phyloP scores from a whole-genome alignment of 768 basidiomycete species.

The Phaffia australis region DNA sequence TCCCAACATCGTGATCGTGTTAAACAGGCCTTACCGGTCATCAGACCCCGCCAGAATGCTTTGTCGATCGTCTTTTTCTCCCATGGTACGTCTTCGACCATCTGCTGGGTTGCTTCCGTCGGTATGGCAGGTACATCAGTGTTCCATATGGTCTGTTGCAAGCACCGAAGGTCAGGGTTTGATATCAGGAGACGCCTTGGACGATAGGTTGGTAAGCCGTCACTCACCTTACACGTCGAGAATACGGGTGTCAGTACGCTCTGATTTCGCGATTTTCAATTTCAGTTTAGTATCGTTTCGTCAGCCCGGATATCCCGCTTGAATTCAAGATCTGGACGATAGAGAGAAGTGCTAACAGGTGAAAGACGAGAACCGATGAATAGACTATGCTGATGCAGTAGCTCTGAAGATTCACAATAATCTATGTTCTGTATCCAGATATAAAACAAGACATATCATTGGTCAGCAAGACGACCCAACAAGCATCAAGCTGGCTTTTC shows the following conservation, averaged over 20 bases:
- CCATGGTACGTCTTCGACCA: constrained; percentile 3
- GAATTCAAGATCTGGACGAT: background rate
- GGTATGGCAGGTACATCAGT: constrained; percentile 19
- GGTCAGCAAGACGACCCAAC: too few species aligned
- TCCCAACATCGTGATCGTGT: background rate
- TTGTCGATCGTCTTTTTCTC: constrained; percentile 7
- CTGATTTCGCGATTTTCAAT: background rate
- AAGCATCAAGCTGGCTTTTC: too few species aligned
- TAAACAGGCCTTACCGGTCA: constrained; percentile 10
- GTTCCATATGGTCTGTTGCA: constrained; percentile 6
- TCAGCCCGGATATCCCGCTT: background rate
- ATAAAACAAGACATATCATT: background rate
- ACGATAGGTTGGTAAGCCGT: background rate
- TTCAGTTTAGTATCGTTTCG: background rate
- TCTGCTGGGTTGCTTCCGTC: constrained; percentile 7
- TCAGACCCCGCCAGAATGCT: constrained; percentile 21
- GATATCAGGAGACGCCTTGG: too few species aligned
- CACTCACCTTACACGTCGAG: constrained; percentile 12
- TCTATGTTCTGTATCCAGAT: constrained; percentile 13
- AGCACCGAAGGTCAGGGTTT: too few species aligned
- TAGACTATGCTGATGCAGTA: constrained; percentile 16
- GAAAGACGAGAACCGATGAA: constrained; percentile 10
- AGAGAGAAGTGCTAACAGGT: constrained; percentile 3
- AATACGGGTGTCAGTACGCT: constrained; percentile 19
- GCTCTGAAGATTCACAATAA: constrained; percentile 12